Evolutionary conservation across 2,329 filamentous ascomycete species (phyloP), one percentile per base, ranked within the genome.

Genomic region (Calonectria pauciramosa): DNA sequence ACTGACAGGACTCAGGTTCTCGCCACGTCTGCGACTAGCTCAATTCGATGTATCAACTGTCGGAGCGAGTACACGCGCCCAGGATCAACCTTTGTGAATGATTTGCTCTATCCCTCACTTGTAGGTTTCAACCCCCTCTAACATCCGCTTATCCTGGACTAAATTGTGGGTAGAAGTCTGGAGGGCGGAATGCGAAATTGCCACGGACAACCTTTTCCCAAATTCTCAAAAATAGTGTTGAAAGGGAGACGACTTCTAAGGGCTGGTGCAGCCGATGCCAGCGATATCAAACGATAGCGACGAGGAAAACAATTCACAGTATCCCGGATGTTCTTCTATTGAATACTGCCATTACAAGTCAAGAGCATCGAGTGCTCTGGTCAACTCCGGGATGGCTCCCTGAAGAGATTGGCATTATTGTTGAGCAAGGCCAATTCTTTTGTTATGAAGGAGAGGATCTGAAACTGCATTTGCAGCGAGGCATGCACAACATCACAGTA

Each of bases 181-280:
- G 86, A 9, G 82, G 83, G 26, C 86, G 91, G 69, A 90, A 88
- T 72, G 83, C 86, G 54, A 90, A 90, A 83, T 85, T 86, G 64
- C 89, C 86, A 68, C 90, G 88, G 83, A 90, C 88, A 79, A 95
- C 90, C 67, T 99, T 99, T 83, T 98, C 96, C 0, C 94, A 97
- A 81, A 92, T 98, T 60, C 87, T 99, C n/a, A 98, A 98, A 84
- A 92, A 93, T 68, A 98, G 96, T 77, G 93, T 99, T 36, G 96
- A 99, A 85, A 90, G 95, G 68, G 95, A 98, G 83, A 94, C 94
- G 14, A 95, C 95, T 60, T 96, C 94, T 56, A 93, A 96, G 80
- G 97, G 97, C 9, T 99, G 96, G 96, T 99, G 97, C 83, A 94
- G 94, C 77, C 92, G 94, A 81, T 99, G 97, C 83, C 94, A 96